These are phyloP conservation scores for Casuarina cunninghamiana DNA, from an alignment of 306 rosid genomes.

Conservation along the genomic window DNA sequence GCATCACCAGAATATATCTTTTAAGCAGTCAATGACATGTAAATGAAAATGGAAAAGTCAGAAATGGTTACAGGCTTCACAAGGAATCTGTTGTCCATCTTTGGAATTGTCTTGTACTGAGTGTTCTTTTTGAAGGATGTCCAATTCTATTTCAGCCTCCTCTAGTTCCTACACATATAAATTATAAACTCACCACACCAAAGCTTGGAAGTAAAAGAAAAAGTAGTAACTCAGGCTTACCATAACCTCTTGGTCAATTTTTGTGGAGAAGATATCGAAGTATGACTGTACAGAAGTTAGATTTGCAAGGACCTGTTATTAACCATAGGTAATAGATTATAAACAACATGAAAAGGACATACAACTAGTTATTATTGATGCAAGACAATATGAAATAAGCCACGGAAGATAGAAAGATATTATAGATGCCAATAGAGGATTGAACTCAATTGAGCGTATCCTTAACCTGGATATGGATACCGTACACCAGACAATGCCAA, in stretches of 20 bases:
- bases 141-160: constrained; percentile 90
- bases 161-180: constrained; percentile 66
- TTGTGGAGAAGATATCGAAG: constrained; percentile 65
- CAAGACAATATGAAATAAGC: background rate
- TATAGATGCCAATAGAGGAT: too few species aligned
- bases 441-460: too few species aligned
- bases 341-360: constrained; percentile 11
- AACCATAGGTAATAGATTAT: constrained; percentile 22
- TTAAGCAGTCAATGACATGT: background rate
- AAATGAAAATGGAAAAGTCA: constrained; percentile 14
- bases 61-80: constrained; percentile 39
- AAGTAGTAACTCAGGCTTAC: constrained; percentile 44
- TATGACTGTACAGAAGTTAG: constrained; percentile 76
- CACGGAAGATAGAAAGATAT: background rate
- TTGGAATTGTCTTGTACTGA: constrained; percentile 44
- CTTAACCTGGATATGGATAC: too few species aligned
- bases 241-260: constrained; percentile 64
- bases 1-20: constrained; percentile 7
- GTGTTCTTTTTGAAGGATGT: constrained; percentile 62
- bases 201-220: constrained; percentile 21
- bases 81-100: constrained; percentile 42
- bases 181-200: constrained; percentile 17
- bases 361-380: constrained; percentile 3
- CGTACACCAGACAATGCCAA: too few species aligned
- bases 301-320: constrained; percentile 71